Conservation (phyloP, 176 grass and related monocot species). For the Phoenix dactylifera region DNA sequence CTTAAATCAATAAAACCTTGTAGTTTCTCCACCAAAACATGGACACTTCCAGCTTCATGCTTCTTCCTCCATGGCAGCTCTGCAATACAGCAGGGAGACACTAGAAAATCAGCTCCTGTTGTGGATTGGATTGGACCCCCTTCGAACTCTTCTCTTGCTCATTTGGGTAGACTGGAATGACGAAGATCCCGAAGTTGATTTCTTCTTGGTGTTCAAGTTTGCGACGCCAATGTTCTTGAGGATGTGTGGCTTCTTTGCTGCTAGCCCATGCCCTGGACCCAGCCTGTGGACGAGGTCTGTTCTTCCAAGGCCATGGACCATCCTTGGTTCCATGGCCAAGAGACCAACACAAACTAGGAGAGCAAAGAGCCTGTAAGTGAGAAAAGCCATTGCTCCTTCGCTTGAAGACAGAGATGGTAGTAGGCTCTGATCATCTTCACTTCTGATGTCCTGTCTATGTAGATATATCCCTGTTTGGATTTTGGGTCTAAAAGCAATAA, state of each 20-base stretch:
- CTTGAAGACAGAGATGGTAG: neutral
- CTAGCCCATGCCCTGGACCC: too few relatives aligned
- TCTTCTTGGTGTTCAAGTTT: constrained; percentile 1
- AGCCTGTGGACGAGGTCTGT: neutral
- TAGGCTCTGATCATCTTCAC: too few relatives aligned
- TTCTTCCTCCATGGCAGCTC: too few relatives aligned
- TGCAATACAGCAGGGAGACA: too few relatives aligned
- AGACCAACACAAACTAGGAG: constrained; percentile 12
- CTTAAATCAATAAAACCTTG: too few relatives aligned
- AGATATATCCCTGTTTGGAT: constrained; percentile 19
- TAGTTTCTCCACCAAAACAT: too few relatives aligned
- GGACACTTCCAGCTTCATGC: too few relatives aligned
- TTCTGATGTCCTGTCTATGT: neutral
- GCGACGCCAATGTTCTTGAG: constrained; percentile 5
- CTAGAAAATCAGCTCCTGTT: constrained; percentile 17
- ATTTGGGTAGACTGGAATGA: constrained; percentile 16
- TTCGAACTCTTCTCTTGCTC: constrained; percentile 20
- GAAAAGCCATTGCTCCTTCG: constrained; percentile 10
- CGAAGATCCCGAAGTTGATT: neutral
- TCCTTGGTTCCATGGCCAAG: constrained; percentile 9
- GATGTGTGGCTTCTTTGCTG: constrained; percentile 11
- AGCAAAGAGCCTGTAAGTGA: constrained; percentile 15
- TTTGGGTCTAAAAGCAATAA: constrained; percentile 28
- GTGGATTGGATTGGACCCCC: constrained; percentile 27
- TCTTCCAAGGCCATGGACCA: constrained; percentile 21